A percentile compares a stretch with the other conserved stretches of the same genome.
phyloP scores from a whole-genome alignment of 306 rosid species.

The Cicer yamashitae region DNA sequence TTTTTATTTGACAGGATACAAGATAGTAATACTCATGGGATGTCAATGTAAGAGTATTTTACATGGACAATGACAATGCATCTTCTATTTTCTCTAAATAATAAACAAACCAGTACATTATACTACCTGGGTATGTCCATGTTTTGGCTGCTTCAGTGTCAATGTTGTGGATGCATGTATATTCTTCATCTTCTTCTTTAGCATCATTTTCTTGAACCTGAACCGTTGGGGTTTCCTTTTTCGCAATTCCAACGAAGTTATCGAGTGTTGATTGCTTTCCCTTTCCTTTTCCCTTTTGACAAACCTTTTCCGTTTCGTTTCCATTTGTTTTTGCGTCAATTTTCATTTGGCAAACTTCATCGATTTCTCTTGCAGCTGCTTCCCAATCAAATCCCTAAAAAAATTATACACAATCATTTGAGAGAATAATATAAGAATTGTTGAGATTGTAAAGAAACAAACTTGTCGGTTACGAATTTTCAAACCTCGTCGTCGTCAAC shows the following conservation, averaged over 20 bases:
- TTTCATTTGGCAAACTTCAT: slow-evolving; percentile 53
- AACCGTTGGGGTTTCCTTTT: slow-evolving; percentile 42
- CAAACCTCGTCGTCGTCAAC: slow-evolving; percentile 68
- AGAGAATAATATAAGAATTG: neutral
- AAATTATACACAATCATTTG: neutral
- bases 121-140: slow-evolving; percentile 88
- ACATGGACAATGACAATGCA: no score
- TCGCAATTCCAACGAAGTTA: slow-evolving; percentile 49
- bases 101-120: neutral
- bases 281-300: slow-evolving; percentile 39
- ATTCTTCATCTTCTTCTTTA: neutral
- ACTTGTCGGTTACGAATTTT: neutral
- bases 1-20: no score
- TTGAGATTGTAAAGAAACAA: slow-evolving; percentile 1
- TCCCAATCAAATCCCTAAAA: slow-evolving; percentile 86
- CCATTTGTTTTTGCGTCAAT: neutral
- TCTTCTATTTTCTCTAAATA: neutral
- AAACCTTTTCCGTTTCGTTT: slow-evolving; percentile 33
- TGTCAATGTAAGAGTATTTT: no score
- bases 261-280: slow-evolving; percentile 67
- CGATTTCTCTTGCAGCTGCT: slow-evolving; percentile 75
- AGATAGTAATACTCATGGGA: no score
- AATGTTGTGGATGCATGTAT: slow-evolving; percentile 49
- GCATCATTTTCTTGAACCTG: slow-evolving; percentile 28
- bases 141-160: slow-evolving; percentile 82